phyloP scores from a whole-genome alignment of 768 basidiomycete species.

The Russula foetens region DNA sequence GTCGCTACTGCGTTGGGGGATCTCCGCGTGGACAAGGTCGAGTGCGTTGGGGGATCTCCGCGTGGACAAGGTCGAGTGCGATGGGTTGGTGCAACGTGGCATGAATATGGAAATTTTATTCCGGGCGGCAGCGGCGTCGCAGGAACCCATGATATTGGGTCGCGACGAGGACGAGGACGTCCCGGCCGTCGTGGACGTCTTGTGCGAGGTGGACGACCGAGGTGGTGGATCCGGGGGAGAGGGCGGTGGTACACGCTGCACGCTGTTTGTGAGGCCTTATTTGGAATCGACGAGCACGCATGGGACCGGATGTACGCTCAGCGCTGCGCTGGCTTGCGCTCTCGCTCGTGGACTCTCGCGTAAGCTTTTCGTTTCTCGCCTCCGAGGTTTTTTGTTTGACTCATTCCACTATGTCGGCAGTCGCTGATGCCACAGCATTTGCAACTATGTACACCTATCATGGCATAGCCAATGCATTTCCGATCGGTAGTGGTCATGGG shows the following conservation, averaged over 20 bases:
- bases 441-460: constrained; percentile 67
- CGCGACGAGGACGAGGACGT: background rate
- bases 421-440: constrained; percentile 46
- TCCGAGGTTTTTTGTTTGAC: too few relatives aligned
- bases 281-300: constrained; percentile 71
- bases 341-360: constrained; percentile 44
- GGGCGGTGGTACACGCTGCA: constrained; percentile 14
- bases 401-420: constrained; percentile 25
- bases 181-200: constrained; percentile 53
- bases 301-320: constrained; percentile 91
- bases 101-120: constrained; percentile 62
- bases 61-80: background rate
- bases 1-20: background rate
- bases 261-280: constrained; percentile 52
- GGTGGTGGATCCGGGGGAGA: background rate
- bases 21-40: background rate
- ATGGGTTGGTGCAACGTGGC: constrained; percentile 27
- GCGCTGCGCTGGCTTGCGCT: constrained; percentile 65
- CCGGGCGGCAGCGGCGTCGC: constrained; percentile 13
- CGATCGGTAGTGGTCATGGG: constrained; percentile 69
- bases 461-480: constrained; percentile 60
- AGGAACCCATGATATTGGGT: constrained; percentile 17
- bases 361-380: constrained; percentile 25
- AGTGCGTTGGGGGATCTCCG: background rate
- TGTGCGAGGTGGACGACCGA: constrained; percentile 35